Evolutionary conservation across 208 protist species (phyloP).

Genomic region (Acanthamoeba culbertsoni): DNA sequence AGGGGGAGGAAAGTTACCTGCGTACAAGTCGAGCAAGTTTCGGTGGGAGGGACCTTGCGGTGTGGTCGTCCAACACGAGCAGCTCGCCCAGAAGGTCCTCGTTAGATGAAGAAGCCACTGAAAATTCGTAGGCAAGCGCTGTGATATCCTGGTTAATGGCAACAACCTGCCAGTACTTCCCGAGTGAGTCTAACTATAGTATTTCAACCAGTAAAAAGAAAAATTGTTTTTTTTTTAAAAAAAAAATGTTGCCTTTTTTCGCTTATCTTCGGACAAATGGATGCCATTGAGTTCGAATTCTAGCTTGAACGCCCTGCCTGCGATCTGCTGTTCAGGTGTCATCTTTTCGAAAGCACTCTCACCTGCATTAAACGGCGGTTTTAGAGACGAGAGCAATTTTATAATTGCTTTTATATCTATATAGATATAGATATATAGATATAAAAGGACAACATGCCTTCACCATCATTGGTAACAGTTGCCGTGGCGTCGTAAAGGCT

Average conservation of each 20-base stretch:
- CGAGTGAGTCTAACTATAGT: too few relatives aligned
- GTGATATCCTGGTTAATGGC: not conserved
- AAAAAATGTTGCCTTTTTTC: not conserved
- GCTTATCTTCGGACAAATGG: not conserved
- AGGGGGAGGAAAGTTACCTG: not conserved
- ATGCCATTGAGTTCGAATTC: slow-evolving; percentile 46
- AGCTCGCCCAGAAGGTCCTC: not conserved
- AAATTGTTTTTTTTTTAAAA: not conserved
- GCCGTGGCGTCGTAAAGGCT: not conserved
- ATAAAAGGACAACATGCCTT: not conserved
- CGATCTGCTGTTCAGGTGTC: not conserved
- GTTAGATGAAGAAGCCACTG: not conserved
- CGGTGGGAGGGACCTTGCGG: not conserved
- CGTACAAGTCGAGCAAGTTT: not conserved
- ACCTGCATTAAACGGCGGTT: not conserved
- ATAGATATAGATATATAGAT: not conserved
- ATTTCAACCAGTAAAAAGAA: not conserved
- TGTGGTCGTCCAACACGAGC: not conserved
- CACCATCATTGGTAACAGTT: not conserved
- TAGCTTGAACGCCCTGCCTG: not conserved
- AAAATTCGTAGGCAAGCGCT: not conserved
- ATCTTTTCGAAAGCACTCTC: not conserved
- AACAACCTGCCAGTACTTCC: not conserved
- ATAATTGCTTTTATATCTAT: not conserved
- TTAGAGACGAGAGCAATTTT: not conserved